phyloP scores from a whole-genome alignment of 495 filamentous ascomycete species.

The Podospora pseudocomata region DNA sequence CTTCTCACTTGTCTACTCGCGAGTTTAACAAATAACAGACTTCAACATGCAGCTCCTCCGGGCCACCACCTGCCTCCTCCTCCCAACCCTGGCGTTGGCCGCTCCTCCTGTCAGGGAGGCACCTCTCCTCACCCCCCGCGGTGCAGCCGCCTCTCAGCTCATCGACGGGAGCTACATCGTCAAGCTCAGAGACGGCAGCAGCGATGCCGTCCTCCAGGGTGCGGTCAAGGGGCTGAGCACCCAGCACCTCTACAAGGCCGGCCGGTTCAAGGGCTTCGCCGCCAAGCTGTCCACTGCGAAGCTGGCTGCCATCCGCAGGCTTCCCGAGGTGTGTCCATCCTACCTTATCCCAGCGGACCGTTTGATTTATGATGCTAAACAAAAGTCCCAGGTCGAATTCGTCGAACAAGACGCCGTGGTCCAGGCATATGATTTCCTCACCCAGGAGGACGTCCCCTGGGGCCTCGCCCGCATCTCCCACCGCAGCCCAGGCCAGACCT shows the following conservation, averaged over 20 bases:
- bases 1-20: not conserved
- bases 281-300: constrained; percentile 31
- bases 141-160: constrained; percentile 25
- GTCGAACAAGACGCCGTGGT: constrained; percentile 49
- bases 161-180: constrained; percentile 54
- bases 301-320: constrained; percentile 40
- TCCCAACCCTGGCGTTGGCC: constrained; percentile 20
- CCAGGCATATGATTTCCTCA: constrained; percentile 35
- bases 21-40: not conserved
- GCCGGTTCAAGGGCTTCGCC: constrained; percentile 45
- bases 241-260: constrained; percentile 38
- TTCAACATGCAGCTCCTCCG: constrained; percentile 21
- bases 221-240: constrained; percentile 29
- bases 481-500: constrained; percentile 41
- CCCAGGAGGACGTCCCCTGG: constrained; percentile 55
- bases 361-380: not conserved
- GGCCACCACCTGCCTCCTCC: constrained; percentile 17
- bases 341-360: not conserved
- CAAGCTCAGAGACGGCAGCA: constrained; percentile 48
- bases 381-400: constrained; percentile 44
- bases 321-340: constrained; percentile 36
- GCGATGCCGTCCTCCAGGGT: constrained; percentile 33
- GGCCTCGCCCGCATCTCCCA: constrained; percentile 59
- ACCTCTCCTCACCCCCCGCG: constrained; percentile 38
- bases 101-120: constrained; percentile 10